phyloP scores from a whole-genome alignment of 768 basidiomycete species.

The Phaeotremella fagi region DNA sequence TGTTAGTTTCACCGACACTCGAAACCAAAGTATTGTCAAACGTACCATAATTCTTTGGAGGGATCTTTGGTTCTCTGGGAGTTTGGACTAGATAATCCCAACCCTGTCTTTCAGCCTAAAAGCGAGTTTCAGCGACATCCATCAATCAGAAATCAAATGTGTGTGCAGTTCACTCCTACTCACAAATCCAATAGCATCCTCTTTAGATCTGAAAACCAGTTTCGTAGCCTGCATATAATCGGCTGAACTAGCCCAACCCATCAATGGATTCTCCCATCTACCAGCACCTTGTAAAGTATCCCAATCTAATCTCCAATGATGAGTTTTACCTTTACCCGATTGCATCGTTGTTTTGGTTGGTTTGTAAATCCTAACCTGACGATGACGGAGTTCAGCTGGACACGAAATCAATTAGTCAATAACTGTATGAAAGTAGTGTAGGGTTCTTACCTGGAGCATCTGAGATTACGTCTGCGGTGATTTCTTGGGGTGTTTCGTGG shows the following conservation, averaged over 20 bases:
- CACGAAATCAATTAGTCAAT: neutral
- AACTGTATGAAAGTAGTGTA: neutral
- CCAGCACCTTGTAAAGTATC: constrained; percentile 83
- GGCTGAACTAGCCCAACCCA: constrained; percentile 96
- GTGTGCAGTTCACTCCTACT: no score
- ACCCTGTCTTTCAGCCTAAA: constrained; percentile 84
- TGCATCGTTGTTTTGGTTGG: constrained; percentile 94
- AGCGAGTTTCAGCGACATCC: neutral
- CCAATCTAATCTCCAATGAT: constrained; percentile 92
- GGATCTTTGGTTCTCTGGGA: constrained; percentile 45
- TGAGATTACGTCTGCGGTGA: constrained; percentile 75
- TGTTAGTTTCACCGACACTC: neutral
- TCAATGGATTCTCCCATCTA: constrained; percentile 96
- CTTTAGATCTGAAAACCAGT: constrained; percentile 74
- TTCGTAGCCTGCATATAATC: constrained; percentile 94
- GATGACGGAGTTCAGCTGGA: constrained; percentile 75
- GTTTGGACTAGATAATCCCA: constrained; percentile 90
- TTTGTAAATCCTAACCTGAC: constrained; percentile 84
- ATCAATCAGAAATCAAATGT: neutral
- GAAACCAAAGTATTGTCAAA: constrained; percentile 8
- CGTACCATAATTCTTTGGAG: constrained; percentile 49
- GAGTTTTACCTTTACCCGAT: constrained; percentile 76
- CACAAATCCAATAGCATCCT: constrained; percentile 81
- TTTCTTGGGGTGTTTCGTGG: constrained; percentile 52
- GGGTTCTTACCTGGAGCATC: constrained; percentile 70